Base-by-base conservation (phyloP, 805 yeast species). In the Lachancea thermotolerans region DNA sequence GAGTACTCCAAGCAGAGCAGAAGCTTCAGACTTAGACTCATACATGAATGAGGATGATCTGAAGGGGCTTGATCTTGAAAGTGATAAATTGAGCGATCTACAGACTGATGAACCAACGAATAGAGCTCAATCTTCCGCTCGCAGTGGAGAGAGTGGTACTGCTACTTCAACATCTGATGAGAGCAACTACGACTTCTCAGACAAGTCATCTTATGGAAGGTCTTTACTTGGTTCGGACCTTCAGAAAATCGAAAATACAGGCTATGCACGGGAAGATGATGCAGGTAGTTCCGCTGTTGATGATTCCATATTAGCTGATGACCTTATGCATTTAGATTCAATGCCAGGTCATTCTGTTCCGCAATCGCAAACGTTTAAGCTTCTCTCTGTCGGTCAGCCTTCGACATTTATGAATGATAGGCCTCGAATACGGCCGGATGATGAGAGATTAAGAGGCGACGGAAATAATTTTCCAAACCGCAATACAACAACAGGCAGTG, bases 151-250 rank as follows among this genome's bases (percentile, higher is more conserved):
- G 5, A 18, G 29, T 18, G 32, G 14, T 10, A 29, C 16, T 16
- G 35, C 16, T 17, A 35, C n/a, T 10, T 15, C 28, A 21, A 15
- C n/a, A 16, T 35, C 39, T 2, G 29, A 16, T 6, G 35, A 8
- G 7, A 16, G 11, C 14, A 29, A 31, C 17, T 35, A 17, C 32
- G 17, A 29, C 12, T 28, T 36, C 2, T 58, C 57, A 38, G 50
- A 49, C 37, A 58, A 35, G 8, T 65, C 69, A 1, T 65, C 69
- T 4, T 65, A 59, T 42, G 67, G 67, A 11, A 60, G 57, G 32
- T 65, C 69, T 1, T 41, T 65, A 12, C 42, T 64, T 25, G 66
- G 59, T 29, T 64, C 68, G 4, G 67, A 64, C 33, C 58, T 54
- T 44, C 55, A 59, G 27, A 53, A 48, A 1, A 56, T 49, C 16